These are phyloP conservation scores for Trichoderma afroharzianum DNA, from an alignment of 2,329 filamentous ascomycete species.

Conservation along the genomic window DNA sequence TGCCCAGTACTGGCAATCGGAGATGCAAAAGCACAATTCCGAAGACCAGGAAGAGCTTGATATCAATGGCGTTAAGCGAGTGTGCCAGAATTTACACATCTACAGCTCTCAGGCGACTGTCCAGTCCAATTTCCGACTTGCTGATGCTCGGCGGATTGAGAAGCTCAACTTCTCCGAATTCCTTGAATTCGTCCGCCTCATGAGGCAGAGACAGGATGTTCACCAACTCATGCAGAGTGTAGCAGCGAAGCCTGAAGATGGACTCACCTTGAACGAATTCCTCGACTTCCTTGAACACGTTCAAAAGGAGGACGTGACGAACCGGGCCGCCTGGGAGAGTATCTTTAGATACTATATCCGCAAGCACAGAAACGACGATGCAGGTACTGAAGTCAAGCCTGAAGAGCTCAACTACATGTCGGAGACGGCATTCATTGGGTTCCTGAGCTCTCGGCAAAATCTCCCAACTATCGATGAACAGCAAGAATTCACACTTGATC, in stretches of 20 bases:
- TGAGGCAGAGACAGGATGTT: slow-evolving; percentile 83
- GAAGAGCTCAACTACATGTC: slow-evolving; percentile 60
- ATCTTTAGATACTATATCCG: slow-evolving; percentile 69
- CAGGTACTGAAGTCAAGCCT: slow-evolving; percentile 41
- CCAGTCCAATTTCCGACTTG: slow-evolving; percentile 68
- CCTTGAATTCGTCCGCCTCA: slow-evolving; percentile 72
- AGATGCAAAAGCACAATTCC: slow-evolving; percentile 66
- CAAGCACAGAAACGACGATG: slow-evolving; percentile 49
- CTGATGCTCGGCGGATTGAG: slow-evolving; percentile 61
- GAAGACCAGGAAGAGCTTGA: slow-evolving; percentile 68
- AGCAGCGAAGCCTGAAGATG: slow-evolving; percentile 55
- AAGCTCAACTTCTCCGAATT: slow-evolving; percentile 78
- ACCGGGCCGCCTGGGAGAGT: slow-evolving; percentile 63
- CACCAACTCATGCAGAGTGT: slow-evolving; percentile 65
- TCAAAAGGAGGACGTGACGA: slow-evolving; percentile 72
- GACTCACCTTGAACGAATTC: slow-evolving; percentile 72
- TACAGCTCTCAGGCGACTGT: slow-evolving; percentile 77
- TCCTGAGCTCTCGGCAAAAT: slow-evolving; percentile 72
- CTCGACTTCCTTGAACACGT: slow-evolving; percentile 67
- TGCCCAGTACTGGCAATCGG: slow-evolving; percentile 77
- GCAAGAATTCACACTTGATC: slow-evolving; percentile 64
- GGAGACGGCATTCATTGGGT: slow-evolving; percentile 73
- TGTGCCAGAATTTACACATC: slow-evolving; percentile 89
- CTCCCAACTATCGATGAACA: slow-evolving; percentile 60
- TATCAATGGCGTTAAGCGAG: slow-evolving; percentile 71